Conservation (phyloP, 208 protist genomes). For the Crithidia sp. region DNA sequence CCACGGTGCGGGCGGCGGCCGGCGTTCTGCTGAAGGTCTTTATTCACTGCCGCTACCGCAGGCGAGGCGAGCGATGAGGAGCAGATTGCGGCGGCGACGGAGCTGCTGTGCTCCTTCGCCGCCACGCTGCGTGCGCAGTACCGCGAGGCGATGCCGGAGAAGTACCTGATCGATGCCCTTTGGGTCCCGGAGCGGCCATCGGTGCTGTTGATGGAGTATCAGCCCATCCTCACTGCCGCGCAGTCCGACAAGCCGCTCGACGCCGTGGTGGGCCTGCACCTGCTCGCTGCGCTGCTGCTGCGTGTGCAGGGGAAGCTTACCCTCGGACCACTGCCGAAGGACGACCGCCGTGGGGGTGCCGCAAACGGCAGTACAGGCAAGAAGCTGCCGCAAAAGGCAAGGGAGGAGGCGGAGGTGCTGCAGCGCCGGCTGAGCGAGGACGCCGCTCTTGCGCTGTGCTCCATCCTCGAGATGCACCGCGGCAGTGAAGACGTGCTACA, state of each 20-base stretch:
- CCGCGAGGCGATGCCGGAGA: constrained; percentile 79
- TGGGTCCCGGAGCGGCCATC: constrained; percentile 70
- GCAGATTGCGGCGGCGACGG: constrained; percentile 53
- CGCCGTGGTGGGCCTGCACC: constrained; percentile 49
- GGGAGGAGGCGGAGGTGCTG: constrained; percentile 36
- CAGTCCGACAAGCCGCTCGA: constrained; percentile 53
- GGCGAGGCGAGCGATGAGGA: constrained; percentile 59
- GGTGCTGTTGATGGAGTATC: constrained; percentile 62
- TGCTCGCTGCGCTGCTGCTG: constrained; percentile 69
- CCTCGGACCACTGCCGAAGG: constrained; percentile 67
- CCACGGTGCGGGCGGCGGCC: constrained; percentile 78
- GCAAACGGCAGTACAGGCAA: not conserved
- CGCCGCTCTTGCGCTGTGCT: constrained; percentile 44
- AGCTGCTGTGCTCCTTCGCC: constrained; percentile 81
- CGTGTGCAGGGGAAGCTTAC: constrained; percentile 51
- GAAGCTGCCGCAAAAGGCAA: constrained; percentile 22
- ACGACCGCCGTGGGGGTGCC: constrained; percentile 43
- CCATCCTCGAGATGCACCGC: constrained; percentile 59
- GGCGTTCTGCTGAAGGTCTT: constrained; percentile 87
- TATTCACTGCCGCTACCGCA: constrained; percentile 74
- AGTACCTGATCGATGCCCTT: constrained; percentile 88
- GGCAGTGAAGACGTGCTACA: constrained; percentile 54
- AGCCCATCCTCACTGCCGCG: constrained; percentile 52
- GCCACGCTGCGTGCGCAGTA: constrained; percentile 74
- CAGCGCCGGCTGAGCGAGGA: constrained; percentile 54